Base-by-base conservation (phyloP, 805 yeast species). In the Brettanomyces sp. region DNA sequence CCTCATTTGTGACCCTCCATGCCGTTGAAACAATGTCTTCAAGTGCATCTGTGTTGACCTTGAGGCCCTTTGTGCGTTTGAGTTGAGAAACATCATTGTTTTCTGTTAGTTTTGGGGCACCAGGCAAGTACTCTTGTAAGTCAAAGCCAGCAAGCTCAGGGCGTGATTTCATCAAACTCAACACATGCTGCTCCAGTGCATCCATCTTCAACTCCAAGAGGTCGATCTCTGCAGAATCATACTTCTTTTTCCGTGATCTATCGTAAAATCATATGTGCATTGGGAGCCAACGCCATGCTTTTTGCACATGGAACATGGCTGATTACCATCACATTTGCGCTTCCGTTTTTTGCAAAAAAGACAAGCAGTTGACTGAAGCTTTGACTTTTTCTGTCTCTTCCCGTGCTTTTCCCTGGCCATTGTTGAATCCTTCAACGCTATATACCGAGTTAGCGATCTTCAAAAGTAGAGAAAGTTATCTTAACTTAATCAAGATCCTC, bases 1-100 rank as follows among this genome's bases (percentile, higher is more conserved):
- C 48, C 43, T 58, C 61, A 22, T 51, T 52, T 12, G 63, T 46
- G 4, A 63, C 67, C 36, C 58, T 52, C 67, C 67, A 64, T 5
- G 63, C 61, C 3, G 67, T 63, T 0, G 63, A 59, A 9, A 54
- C 53, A 3, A 64, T 49, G 41, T 64, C 67, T 40, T 64, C 66
- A 13, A 64, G 43, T 2, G 67, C 68, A 25, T 50, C 49, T 2
- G 58, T 55, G 48, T 60, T 50, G 2, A 64, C 57, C 33, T 48
- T 38, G 7, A 42, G 35, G 5, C 33, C 45, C 5, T 45, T 24
- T 18, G 46, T 30, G 4, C 43, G 41, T 11, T 39, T 39, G 13
- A 45, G 22, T 11, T 46, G 41, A 1, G 43, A 13, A 5, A 39
- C 5, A 21, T 52, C 51, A 12, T 50, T 46, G 13, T 47, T 46